phyloP scores from a whole-genome alignment of 23 red algal species.

The Gracilaria caudata region DNA sequence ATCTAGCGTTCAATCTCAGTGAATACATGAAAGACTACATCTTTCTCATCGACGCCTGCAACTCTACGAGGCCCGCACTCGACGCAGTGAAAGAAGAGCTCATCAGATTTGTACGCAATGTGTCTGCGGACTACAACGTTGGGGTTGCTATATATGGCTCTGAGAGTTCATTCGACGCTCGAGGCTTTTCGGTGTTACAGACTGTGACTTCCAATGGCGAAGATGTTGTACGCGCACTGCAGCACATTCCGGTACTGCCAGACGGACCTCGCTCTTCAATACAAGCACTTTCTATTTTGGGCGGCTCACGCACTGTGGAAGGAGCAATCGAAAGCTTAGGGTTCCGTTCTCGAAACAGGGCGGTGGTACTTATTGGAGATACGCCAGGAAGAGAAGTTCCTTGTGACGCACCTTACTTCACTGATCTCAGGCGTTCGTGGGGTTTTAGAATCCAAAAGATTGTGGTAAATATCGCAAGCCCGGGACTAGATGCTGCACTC shows the following conservation, averaged over 20 bases:
- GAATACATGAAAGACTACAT: neutral
- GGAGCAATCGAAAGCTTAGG: neutral
- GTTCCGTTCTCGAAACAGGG: neutral
- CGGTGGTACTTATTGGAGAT: neutral
- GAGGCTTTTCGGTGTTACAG: neutral
- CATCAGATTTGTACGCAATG: neutral
- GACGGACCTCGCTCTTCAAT: constrained; percentile 4
- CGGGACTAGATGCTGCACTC: constrained; percentile 7
- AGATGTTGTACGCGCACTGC: neutral
- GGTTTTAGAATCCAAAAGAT: no score
- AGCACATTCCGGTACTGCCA: neutral
- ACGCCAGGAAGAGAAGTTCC: constrained; percentile 1
- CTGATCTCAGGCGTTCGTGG: no score
- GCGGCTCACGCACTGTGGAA: neutral
- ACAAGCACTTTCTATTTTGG: neutral
- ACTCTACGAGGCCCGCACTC: neutral
- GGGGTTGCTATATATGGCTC: constrained; percentile 5
- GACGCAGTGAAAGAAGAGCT: neutral
- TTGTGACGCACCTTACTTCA: neutral
- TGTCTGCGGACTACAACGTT: neutral
- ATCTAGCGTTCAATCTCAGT: neutral
- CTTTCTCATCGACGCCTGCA: neutral
- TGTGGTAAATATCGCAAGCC: neutral
- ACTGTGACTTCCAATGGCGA: neutral
- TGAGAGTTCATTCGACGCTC: neutral